A percentile compares a stretch with the other conserved stretches of the same genome.
Conservation (phyloP, 306 rosid genomes). For the Dryas octopetala region DNA sequence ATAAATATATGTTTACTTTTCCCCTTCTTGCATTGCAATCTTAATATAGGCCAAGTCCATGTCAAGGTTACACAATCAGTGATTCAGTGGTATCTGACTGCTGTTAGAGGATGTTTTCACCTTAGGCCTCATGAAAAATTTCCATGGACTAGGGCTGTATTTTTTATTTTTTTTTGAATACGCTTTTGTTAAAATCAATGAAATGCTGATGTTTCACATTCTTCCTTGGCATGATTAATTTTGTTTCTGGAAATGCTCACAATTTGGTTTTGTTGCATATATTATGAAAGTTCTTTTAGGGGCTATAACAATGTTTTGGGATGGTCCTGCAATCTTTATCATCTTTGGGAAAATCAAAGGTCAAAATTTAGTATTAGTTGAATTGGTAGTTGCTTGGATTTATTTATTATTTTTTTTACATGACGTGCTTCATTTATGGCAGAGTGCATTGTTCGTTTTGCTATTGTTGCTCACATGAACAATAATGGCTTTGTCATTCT, state of each 20-base stretch:
- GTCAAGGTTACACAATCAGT: not conserved
- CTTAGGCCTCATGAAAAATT: not conserved
- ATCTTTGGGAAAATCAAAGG: no score
- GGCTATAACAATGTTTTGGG: no score
- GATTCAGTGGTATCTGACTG: conserved; percentile 2
- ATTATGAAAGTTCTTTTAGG: no score
- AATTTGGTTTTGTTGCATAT: no score
- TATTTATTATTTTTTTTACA: no score
- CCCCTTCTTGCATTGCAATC: not conserved
- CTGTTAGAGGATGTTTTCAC: not conserved
- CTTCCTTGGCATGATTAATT: not conserved
- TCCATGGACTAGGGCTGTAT: not conserved
- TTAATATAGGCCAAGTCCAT: not conserved
- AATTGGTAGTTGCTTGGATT: no score
- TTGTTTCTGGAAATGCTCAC: not conserved
- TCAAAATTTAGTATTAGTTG: no score
- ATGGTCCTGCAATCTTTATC: no score
- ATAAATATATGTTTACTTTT: not conserved
- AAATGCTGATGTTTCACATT: not conserved
- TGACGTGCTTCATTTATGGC: no score
- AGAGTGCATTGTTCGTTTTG: not conserved
- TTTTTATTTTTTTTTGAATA: not conserved
- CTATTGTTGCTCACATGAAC: not conserved
- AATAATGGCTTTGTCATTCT: not conserved
- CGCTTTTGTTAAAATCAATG: not conserved